Base-by-base conservation (phyloP, 2,329 filamentous ascomycete species). In the Colletotrichum endophyticum region DNA sequence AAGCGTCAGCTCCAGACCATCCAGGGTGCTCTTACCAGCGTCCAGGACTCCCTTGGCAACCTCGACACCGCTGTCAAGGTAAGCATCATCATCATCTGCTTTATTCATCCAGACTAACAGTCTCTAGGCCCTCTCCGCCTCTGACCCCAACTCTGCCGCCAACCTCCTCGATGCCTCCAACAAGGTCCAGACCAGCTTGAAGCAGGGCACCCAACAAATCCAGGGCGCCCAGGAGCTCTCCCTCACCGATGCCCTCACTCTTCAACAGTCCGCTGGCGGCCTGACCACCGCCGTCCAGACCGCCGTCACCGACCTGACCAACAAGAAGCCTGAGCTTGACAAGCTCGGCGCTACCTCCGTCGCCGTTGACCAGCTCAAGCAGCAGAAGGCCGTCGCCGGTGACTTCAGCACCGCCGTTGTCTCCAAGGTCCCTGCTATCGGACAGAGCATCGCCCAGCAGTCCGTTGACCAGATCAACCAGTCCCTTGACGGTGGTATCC, bases 41-140 rank as follows among this genome's bases (percentile, higher is more conserved):
- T 90, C 66, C 92, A 91, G 84, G 78, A 79, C 70, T 92, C 92
- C 82, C 86, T 94, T 8, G 92, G 92, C 84, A 88, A 92, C 76
- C 82, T 88, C 66, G 84, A 84, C 72, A 78, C 75, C 5, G 77
- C 79, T 8, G 73, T 80, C 27, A 79, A 78, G 74, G 74, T 74
- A 64, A 12, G 34, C 2, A 0, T 13, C 15, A 9, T 7, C 5
- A 16, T 0, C 27, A 13, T 3, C 6, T 5, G 15, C 0, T 30
- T 1, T 3, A 8, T 4, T 4, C 19, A 4, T 28, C 2, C 5
- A 34, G 12, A 36, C 75, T 73, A 27, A 66, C 36, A 5, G 4
- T 9, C 2, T 11, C 6, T 16, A 79, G 75, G 75, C 74, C 8
- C 76, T 79, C 16, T 87, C 86, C 78, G 90, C 87, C 63, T 82